phyloP scores from a whole-genome alignment of 257 asterid species.

The Primulina eburnea region DNA sequence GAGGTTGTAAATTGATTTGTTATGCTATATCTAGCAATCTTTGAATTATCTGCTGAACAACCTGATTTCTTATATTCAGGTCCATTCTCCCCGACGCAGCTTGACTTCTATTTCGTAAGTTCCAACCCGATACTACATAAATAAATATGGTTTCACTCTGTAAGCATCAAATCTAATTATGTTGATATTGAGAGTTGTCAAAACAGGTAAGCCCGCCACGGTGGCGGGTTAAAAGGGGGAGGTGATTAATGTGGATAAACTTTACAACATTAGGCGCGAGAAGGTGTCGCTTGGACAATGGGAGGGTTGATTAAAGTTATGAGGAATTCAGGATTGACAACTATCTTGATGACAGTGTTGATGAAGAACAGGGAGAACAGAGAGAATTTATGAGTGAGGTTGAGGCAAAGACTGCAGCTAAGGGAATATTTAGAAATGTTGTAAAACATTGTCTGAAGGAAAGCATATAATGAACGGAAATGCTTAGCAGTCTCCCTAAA shows the following conservation, averaged over 20 bases:
- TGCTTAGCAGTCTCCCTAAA: conserved; percentile 51
- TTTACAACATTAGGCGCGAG: conserved; percentile 54
- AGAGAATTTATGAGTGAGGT: conserved; percentile 57
- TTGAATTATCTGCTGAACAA: too few species aligned
- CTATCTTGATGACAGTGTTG: conserved; percentile 53
- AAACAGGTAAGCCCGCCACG: too few species aligned
- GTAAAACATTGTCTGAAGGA: conserved; percentile 48
- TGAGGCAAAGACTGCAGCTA: conserved; percentile 63
- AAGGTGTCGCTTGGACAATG: conserved; percentile 78
- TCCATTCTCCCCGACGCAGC: too few species aligned
- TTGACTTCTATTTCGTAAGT: too few species aligned
- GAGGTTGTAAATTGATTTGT: too few species aligned
- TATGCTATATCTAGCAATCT: too few species aligned
- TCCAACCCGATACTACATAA: too few species aligned
- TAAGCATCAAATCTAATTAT: too few species aligned
- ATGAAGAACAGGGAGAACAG: conserved; percentile 36
- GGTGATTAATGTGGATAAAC: conserved; percentile 72
- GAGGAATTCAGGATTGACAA: conserved; percentile 46
- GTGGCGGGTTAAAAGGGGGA: conserved; percentile 29
- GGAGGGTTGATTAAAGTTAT: conserved; percentile 60
- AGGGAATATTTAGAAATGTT: conserved; percentile 52
- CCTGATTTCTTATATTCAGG: too few species aligned
- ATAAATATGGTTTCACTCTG: too few species aligned
- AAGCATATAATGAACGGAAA: conserved; percentile 54
- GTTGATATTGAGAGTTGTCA: too few species aligned